Conservation (phyloP, 2,329 filamentous ascomycete genomes). For the Paracamarosporium sp. region DNA sequence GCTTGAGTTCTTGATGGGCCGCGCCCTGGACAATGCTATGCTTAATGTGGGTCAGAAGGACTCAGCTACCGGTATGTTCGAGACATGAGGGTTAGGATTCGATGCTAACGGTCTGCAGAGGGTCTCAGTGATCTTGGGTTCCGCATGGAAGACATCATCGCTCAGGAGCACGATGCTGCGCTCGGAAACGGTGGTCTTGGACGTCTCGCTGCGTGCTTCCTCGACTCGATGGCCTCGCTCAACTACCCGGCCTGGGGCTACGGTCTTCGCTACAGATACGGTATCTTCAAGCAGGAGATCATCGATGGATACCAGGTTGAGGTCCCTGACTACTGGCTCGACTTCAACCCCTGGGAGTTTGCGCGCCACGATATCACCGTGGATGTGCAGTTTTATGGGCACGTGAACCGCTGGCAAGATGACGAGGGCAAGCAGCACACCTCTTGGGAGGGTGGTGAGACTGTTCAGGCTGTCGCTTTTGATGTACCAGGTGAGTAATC, state of each 20-base stretch:
- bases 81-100: neutral
- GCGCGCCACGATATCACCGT: conserved; percentile 94
- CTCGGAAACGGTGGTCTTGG: conserved; percentile 96
- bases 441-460: conserved; percentile 91
- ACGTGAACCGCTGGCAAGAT: conserved; percentile 75
- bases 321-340: conserved; percentile 98
- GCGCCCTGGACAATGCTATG: conserved; percentile 97
- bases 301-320: conserved; percentile 98
- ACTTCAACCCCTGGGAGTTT: conserved; percentile 99
- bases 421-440: conserved; percentile 76
- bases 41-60: conserved; percentile 91
- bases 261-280: conserved; percentile 89
- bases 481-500: conserved; percentile 67
- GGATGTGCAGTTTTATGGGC: conserved; percentile 95
- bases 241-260: conserved; percentile 99
- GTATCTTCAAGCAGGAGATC: conserved; percentile 99
- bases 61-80: conserved; percentile 72
- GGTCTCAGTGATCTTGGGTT: conserved; percentile 91
- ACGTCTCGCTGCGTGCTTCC: conserved; percentile 92
- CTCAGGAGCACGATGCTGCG: conserved; percentile 94
- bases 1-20: conserved; percentile 96
- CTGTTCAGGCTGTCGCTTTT: conserved; percentile 89
- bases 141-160: conserved; percentile 93
- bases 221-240: conserved; percentile 92
- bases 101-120: conserved; percentile 58